Evolutionary conservation across 2,329 filamentous ascomycete species (phyloP).

Genomic region (Chrysosphaeria jannelii): DNA sequence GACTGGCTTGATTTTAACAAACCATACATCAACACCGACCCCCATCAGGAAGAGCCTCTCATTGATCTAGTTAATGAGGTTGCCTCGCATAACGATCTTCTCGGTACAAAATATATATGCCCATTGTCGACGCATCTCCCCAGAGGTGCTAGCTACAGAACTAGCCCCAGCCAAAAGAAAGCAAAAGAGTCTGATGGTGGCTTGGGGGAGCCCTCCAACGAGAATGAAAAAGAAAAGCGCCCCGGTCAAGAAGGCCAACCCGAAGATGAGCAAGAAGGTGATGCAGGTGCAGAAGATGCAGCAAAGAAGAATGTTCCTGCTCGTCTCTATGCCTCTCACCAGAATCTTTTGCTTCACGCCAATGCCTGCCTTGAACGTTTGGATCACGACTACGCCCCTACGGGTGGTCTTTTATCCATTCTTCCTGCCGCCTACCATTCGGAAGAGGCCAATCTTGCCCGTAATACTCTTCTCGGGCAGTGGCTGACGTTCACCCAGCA

Average conservation of each 20-base stretch:
- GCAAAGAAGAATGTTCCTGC: constrained; percentile 2
- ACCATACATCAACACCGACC: too few relatives aligned
- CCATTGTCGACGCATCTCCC: neutral
- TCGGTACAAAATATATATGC: too few relatives aligned
- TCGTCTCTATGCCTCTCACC: constrained; percentile 15
- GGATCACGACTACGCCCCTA: constrained; percentile 24
- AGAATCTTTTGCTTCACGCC: constrained; percentile 22
- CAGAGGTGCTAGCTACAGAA: constrained; percentile 5
- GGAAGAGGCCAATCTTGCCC: constrained; percentile 9
- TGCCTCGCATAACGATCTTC: too few relatives aligned
- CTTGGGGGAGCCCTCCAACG: constrained; percentile 16
- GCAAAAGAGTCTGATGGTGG: too few relatives aligned
- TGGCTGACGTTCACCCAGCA: constrained; percentile 22
- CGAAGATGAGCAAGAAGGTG: neutral
- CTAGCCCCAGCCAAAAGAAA: too few relatives aligned
- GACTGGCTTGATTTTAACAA: too few relatives aligned
- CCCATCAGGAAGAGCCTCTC: too few relatives aligned
- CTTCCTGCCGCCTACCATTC: constrained; percentile 14
- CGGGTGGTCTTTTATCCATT: constrained; percentile 23
- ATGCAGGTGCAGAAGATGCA: neutral
- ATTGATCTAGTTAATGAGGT: too few relatives aligned
- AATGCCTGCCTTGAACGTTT: constrained; percentile 27
- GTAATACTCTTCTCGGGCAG: constrained; percentile 23
- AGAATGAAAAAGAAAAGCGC: constrained; percentile 13
- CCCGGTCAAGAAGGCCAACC: constrained; percentile 2